Evolutionary conservation across 1,284 basidiomycete species (phyloP), one percentile per base, ranked within the genome.

Genomic region (Heliocybe sulcata): DNA sequence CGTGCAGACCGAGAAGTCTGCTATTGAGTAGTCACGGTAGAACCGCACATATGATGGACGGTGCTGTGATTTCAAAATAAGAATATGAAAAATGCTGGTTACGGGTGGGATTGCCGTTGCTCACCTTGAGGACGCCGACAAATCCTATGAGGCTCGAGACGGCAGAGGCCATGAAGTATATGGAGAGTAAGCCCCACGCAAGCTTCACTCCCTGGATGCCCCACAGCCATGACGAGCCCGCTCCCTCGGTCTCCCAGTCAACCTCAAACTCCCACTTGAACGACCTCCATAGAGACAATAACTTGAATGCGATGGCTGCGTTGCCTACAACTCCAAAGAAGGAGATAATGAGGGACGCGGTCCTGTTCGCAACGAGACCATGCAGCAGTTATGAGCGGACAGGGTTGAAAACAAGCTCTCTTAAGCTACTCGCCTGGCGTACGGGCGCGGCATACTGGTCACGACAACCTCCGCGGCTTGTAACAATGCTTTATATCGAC

Each of bases 1-100:
- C 1, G 80, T 75, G 65, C 79, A 81, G 67, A 85, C 83, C 1
- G 78, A 76, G 61, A 89, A 81, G 68, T 90, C 87, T 52, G 82
- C 87, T 59, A 88, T 81, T 51, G 85, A 82, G 59, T 84, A 89
- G 68, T 88, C 86, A 60, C 87, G 77, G 67, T 81, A 82, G 59
- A 83, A 78, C 55, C 83, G 81, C 47, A 85, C 73, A 55, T 78
- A 77, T 9, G 76, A 68, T 3, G 79, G 72, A 55, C 76, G 74
- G 60, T 72, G 74, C 85, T 87, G 62, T 11, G n/a, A n/a, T n/a
- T n/a, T n/a, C n/a, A 33, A 53, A 23, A 38, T 35, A 48, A 10
- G 0, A 16, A 64, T 35, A n/a, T n/a, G n/a, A n/a, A n/a, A n/a
- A n/a, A n/a, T n/a, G n/a, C n/a, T n/a, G n/a, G n/a, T n/a, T n/a